Percentiles rank a stretch among this genome's conserved stretches.
These are phyloP conservation scores for Entophlyctis helioformis DNA, from an alignment of 192 early-diverging fungal species.

Conservation along the genomic window DNA sequence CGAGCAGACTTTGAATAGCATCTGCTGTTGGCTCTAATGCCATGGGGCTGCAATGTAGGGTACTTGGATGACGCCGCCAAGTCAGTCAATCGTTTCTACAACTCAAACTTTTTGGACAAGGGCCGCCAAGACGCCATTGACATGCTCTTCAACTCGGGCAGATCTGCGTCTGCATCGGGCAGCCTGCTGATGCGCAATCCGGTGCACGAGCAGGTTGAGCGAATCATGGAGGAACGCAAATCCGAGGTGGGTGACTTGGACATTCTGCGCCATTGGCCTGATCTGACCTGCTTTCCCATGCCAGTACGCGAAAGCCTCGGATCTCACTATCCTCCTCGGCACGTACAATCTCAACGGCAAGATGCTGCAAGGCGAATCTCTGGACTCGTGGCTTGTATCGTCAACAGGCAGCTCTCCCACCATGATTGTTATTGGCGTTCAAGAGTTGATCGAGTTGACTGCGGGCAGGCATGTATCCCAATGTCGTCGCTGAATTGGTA, in stretches of 20 bases:
- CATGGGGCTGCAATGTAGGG: slow-evolving; percentile 18
- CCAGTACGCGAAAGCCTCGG: slow-evolving; percentile 46
- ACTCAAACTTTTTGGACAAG: slow-evolving; percentile 95
- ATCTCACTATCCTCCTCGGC: slow-evolving; percentile 63
- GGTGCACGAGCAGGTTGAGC: too few relatives aligned
- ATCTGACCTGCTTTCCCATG: too few relatives aligned
- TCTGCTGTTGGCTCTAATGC: neutral
- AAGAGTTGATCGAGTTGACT: slow-evolving; percentile 93
- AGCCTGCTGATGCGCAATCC: slow-evolving; percentile 26
- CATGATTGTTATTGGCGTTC: slow-evolving; percentile 67
- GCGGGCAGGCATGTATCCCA: too few relatives aligned
- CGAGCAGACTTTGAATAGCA: neutral
- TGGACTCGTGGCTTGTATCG: slow-evolving; percentile 54
- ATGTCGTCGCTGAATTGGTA: too few relatives aligned
- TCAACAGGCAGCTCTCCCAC: slow-evolving; percentile 7
- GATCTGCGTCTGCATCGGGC: too few relatives aligned
- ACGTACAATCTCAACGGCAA: slow-evolving; percentile 91
- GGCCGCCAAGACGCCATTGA: slow-evolving; percentile 83
- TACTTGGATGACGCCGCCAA: slow-evolving; percentile 88
- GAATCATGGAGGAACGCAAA: too few relatives aligned
- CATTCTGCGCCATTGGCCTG: too few relatives aligned
- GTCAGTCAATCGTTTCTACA: slow-evolving; percentile 83
- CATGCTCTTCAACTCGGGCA: slow-evolving; percentile 65
- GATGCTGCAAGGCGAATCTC: slow-evolving; percentile 24
- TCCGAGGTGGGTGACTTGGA: too few relatives aligned